Conservation (phyloP, 257 asterid genomes). For the Ilex asprella region DNA sequence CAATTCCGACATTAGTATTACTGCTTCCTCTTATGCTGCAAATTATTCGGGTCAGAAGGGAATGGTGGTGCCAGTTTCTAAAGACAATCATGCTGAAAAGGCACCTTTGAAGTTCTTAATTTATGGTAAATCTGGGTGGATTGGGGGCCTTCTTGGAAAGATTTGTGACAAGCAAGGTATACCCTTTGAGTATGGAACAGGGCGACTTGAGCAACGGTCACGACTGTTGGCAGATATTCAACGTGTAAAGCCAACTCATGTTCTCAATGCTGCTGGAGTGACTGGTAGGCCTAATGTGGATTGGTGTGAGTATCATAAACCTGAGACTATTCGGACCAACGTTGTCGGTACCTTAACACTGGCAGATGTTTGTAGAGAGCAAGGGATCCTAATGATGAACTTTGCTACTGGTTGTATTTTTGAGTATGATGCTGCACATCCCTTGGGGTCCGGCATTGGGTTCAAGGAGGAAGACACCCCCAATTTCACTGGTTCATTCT, state of each 20-base stretch:
- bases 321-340: slow-evolving; percentile 24
- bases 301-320: slow-evolving; percentile 22
- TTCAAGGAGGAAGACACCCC: slow-evolving; percentile 22
- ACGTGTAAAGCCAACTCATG: slow-evolving; percentile 18
- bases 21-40: too few relatives aligned
- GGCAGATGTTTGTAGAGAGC: slow-evolving; percentile 21
- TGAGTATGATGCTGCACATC: slow-evolving; percentile 18
- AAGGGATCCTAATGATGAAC: slow-evolving; percentile 18
- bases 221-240: slow-evolving; percentile 18
- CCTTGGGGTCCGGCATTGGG: slow-evolving; percentile 19
- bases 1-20: too few relatives aligned
- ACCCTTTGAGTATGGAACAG: slow-evolving; percentile 16
- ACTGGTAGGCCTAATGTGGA: slow-evolving; percentile 5
- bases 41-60: too few relatives aligned
- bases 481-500: slow-evolving; percentile 21
- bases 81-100: slow-evolving; percentile 8
- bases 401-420: slow-evolving; percentile 23
- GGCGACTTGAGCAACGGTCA: slow-evolving; percentile 20
- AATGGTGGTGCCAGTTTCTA: slow-evolving; percentile 10
- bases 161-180: slow-evolving; percentile 19
- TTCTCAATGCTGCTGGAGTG: slow-evolving; percentile 24
- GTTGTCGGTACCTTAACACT: slow-evolving; percentile 17
- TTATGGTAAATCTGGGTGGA: slow-evolving; percentile 22
- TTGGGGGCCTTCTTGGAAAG: slow-evolving; percentile 21
- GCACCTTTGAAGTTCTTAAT: slow-evolving; percentile 19